Evolutionary conservation across 1,284 basidiomycete genomes (phyloP), one percentile per base, ranked within the genome.

Genomic region (Peniophora sp.): DNA sequence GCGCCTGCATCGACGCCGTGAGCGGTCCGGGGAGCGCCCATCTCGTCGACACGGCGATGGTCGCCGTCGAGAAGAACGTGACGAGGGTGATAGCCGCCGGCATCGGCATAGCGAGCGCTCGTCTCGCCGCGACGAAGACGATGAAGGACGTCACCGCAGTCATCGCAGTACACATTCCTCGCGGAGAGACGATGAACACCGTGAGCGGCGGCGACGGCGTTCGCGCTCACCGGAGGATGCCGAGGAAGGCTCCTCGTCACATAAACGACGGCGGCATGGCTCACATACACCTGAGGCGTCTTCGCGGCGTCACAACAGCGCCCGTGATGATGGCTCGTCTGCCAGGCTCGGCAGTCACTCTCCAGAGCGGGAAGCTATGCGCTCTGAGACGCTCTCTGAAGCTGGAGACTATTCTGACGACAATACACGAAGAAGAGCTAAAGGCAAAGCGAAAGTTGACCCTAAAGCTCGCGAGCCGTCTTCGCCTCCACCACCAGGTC

Each of bases 391-490:
- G n/a, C 49, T 49, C 2, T 49, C 43, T 11, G 48, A 52, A 3
- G 1, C 11, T 11, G 27, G 27, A 12, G 60, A 51, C 53, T 58
- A 55, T 57, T 50, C 50, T 10, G 54, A 59, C 19, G 5, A 54
- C 47, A 56, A 61, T 47, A 59, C 56, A 38, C 62, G 56, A 11
- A 57, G 53, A 3, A 47, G 53, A 46, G 52, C 64, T 38, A 72
- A 69, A 55, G 65, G 65, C 14, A 74, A 71, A 55, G 59, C 57
- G 23, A 66, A 63, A 51, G 59, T 61, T 20, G 3, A 49, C 39
- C 38, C 38, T 20, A 16, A 17, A 8, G 51, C 24, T 56, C 60
- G 12, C 59, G 50, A 2, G 48, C 56, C 10, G 58, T 52, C 43
- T 54, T 41, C 39, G 16, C 20, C 57, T 38, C 53, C 53, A 23